Evolutionary conservation across 306 rosid genomes (phyloP), one percentile per base, ranked within the genome.

Genomic region (Rosa chinensis): DNA sequence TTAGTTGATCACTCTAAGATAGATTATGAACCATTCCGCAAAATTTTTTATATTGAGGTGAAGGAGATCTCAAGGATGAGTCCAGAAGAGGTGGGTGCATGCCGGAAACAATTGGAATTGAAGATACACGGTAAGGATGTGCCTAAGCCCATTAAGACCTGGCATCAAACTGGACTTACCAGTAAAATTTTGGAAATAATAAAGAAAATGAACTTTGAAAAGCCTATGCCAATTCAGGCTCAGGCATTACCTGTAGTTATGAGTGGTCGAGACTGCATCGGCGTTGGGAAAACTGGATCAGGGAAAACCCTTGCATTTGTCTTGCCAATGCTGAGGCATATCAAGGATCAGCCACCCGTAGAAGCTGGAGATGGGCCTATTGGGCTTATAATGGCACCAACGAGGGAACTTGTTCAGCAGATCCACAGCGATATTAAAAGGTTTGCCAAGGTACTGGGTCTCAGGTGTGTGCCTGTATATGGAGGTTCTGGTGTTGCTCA

Each of bases 401-500:
- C 97, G n/a, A 87, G 98, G 84, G 97, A 94, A 85, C 92, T 94
- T 86, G 98, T 94, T 59, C 98, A 94, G 83, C 98, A 92, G 90
- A 94, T 94, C 75, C 94, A 94, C 81, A 85, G 94, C 79, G 98
- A 92, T 77, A 88, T 94, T 58, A 89, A 73, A 81, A 92, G 91
- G 83, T 94, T 94, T 79, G 40, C 94, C 25, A 94, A 88, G 86
- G 94, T 81, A 17, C 50, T 92, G 74, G 94, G 94, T 73, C 83
- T 92, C 55, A 83, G 94, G 83, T 94, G 97, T 78, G 98, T 94
- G 73, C 98, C 98, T 82, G 98, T 94, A 35, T 89, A 94, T 76
- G 98, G 98, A 79, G 98, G 97, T 76, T 94, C 98, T 79, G 98
- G 98, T 77, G 98, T 92, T 87, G 98, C 98, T 62, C 98, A 94